A percentile compares a stretch with the other conserved stretches of the same genome.
Evolutionary conservation across 306 rosid genomes (phyloP).

Genomic region (Benincasa hispida): DNA sequence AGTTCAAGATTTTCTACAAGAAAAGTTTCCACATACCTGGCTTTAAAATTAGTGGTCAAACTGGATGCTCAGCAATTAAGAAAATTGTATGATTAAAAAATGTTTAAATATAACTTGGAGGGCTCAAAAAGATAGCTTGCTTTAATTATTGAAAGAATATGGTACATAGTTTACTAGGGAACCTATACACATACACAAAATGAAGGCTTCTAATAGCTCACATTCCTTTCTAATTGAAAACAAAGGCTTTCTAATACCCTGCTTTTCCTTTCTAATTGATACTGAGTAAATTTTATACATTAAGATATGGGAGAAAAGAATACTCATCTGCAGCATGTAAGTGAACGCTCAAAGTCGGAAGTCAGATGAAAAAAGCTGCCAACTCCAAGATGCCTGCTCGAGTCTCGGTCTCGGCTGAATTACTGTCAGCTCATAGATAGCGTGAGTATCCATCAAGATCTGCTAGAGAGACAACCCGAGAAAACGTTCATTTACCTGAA

Average conservation of each 20-base stretch:
- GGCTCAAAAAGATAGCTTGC: not conserved
- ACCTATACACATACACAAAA: constrained; percentile 2
- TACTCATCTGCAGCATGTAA: not conserved
- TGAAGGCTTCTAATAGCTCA: not conserved
- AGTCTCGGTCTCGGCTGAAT: not conserved
- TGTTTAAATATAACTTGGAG: not conserved
- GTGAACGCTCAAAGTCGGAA: not conserved
- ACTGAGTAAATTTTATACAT: not conserved
- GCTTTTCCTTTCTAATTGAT: not conserved
- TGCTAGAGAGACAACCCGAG: not conserved
- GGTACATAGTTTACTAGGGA: not conserved
- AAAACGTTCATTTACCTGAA: not conserved
- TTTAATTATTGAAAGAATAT: not conserved
- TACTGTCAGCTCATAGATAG: not conserved
- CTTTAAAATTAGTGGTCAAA: no score
- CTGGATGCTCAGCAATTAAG: no score
- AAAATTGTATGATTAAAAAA: no score
- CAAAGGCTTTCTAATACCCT: not conserved
- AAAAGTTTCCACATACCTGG: no score
- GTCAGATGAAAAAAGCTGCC: not conserved
- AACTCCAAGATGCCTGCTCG: not conserved
- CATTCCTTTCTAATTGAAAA: not conserved
- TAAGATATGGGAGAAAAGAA: not conserved
- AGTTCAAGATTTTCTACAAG: not conserved
- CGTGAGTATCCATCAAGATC: not conserved